Percentiles rank a stretch among this genome's conserved stretches.
Conservation (phyloP, 257 asterid genomes). For the Petunia secreta region DNA sequence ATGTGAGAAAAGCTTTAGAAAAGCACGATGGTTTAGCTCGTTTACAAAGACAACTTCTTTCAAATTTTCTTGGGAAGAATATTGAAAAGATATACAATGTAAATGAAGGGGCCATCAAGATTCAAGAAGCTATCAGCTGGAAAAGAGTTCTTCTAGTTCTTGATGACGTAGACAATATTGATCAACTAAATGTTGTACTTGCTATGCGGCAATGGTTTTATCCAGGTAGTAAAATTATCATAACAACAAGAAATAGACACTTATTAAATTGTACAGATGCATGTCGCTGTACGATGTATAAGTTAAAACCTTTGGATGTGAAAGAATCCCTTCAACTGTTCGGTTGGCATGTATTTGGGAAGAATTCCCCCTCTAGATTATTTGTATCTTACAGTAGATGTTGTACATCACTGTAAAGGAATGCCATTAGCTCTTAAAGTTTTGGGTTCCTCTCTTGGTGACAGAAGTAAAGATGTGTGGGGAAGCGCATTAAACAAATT, state of each 20-base stretch:
- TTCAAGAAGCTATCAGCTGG: constrained; percentile 3
- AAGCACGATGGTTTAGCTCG: constrained; percentile 20
- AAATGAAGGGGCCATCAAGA: constrained; percentile 22
- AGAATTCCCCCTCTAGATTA: constrained; percentile 1
- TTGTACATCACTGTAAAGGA: constrained; percentile 27
- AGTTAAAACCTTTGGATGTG: constrained; percentile 16
- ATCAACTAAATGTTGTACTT: constrained; percentile 24
- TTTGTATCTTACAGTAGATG: constrained; percentile 9
- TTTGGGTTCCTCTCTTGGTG: constrained; percentile 30
- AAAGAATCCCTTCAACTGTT: constrained; percentile 27
- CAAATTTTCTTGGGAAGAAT: constrained; percentile 21
- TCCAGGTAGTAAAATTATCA: constrained; percentile 31
- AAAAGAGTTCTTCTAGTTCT: constrained; percentile 30
- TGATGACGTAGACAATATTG: constrained; percentile 32
- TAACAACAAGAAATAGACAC: constrained; percentile 33
- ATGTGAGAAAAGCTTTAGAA: constrained; percentile 25
- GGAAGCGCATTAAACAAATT: constrained; percentile 25
- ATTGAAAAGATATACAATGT: constrained; percentile 10
- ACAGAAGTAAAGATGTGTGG: constrained; percentile 25
- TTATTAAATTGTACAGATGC: not conserved
- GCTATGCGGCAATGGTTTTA: constrained; percentile 30
- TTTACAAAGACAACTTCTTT: constrained; percentile 31
- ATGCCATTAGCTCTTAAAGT: constrained; percentile 34
- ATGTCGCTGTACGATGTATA: constrained; percentile 18
- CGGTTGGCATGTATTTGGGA: constrained; percentile 25